Conservation (phyloP, 1,284 basidiomycete genomes). For the Cutaneotrichosporon sp. region DNA sequence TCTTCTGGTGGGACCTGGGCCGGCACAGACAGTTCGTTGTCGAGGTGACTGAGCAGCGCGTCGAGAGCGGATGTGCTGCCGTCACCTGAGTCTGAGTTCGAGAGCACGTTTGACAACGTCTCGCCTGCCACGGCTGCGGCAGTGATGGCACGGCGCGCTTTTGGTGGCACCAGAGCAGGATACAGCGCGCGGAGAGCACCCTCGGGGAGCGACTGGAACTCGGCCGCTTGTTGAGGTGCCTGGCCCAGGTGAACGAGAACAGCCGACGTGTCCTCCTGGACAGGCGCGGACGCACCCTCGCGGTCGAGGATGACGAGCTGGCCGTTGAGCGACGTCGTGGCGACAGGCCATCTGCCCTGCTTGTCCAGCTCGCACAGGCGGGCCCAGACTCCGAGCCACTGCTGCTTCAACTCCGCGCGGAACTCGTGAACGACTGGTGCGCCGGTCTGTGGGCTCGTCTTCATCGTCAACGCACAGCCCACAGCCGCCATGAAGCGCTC, state of each 20-base stretch:
- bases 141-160: slow-evolving; percentile 31
- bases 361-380: slow-evolving; percentile 82
- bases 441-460: slow-evolving; percentile 72
- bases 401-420: slow-evolving; percentile 76
- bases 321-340: slow-evolving; percentile 28
- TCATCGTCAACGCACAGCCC: slow-evolving; percentile 73
- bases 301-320: slow-evolving; percentile 67
- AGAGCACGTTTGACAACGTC: slow-evolving; percentile 26
- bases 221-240: slow-evolving; percentile 20
- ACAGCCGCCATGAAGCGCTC: slow-evolving; percentile 80
- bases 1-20: slow-evolving; percentile 32
- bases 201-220: slow-evolving; percentile 34
- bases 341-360: slow-evolving; percentile 75
- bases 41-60: slow-evolving; percentile 27
- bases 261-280: slow-evolving; percentile 64
- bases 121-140: slow-evolving; percentile 35
- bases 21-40: slow-evolving; percentile 22
- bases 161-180: slow-evolving; percentile 32
- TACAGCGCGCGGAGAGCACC: slow-evolving; percentile 30
- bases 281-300: slow-evolving; percentile 67
- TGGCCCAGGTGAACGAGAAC: slow-evolving; percentile 56
- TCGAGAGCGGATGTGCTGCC: slow-evolving; percentile 39
- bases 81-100: slow-evolving; percentile 34
- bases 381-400: slow-evolving; percentile 91
- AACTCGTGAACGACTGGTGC: slow-evolving; percentile 73